A percentile compares a stretch with the other conserved stretches of the same genome.
These are phyloP conservation scores for Pyricularia pennisetigena DNA, from an alignment of 2,329 filamentous ascomycete genomes.

Conservation along the genomic window DNA sequence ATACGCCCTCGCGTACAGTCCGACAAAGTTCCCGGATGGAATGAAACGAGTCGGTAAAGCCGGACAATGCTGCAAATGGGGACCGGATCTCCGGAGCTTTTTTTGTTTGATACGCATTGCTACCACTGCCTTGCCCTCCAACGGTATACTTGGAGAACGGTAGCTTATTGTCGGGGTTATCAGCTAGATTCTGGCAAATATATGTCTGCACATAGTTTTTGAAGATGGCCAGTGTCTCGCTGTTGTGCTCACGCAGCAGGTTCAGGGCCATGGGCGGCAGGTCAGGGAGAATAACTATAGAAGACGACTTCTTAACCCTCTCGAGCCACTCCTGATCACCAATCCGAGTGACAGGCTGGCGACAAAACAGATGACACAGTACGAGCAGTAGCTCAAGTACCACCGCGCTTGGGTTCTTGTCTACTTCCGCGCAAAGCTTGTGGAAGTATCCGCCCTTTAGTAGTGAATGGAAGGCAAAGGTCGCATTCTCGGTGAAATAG, in stretches of 20 bases:
- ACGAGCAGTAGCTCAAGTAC: slow-evolving; percentile 56
- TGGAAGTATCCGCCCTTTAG: slow-evolving; percentile 62
- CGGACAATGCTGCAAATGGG: slow-evolving; percentile 62
- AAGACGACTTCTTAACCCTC: slow-evolving; percentile 46
- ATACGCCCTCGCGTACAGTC: slow-evolving; percentile 56
- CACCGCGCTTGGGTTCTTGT: slow-evolving; percentile 35
- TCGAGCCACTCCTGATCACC: slow-evolving; percentile 34
- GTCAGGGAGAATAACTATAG: slow-evolving; percentile 53
- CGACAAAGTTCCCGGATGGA: slow-evolving; percentile 59
- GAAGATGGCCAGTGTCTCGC: slow-evolving; percentile 56
- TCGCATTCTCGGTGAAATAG: slow-evolving; percentile 67
- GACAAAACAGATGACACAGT: slow-evolving; percentile 61
- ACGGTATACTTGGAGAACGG: slow-evolving; percentile 47
- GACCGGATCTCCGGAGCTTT: slow-evolving; percentile 39
- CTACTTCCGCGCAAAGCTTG: slow-evolving; percentile 47
- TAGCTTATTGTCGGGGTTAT: slow-evolving; percentile 39
- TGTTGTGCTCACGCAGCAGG: slow-evolving; percentile 53
- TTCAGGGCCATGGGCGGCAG: slow-evolving; percentile 47
- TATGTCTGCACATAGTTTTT: slow-evolving; percentile 60
- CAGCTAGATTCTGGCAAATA: slow-evolving; percentile 49
- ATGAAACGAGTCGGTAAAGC: slow-evolving; percentile 51
- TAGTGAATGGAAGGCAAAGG: slow-evolving; percentile 68
- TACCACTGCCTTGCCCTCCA: slow-evolving; percentile 20
- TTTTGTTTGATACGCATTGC: neutral
- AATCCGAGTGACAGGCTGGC: slow-evolving; percentile 36